Evolutionary conservation across 2,329 filamentous ascomycete genomes (phyloP).

Genomic region (Lecanosticta acicola): DNA sequence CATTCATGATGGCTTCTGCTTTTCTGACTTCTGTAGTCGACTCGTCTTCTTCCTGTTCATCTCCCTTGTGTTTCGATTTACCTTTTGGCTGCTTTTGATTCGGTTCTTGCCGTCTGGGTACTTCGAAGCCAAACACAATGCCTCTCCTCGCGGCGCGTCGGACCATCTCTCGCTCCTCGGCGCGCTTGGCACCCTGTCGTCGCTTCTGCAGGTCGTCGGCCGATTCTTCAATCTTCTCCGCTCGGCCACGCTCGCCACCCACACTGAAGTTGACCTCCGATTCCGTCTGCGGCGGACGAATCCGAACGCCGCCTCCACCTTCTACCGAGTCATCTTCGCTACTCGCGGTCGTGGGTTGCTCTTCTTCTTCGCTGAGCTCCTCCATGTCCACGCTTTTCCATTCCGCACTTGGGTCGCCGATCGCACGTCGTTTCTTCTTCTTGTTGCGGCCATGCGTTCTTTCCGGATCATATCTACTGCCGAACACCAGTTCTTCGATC

Average conservation of each 20-base stretch:
- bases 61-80: conserved; percentile 14
- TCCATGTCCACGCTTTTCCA: conserved; percentile 45
- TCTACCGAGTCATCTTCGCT: conserved; percentile 16
- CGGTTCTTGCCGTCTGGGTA: conserved; percentile 14
- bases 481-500: conserved; percentile 50
- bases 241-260: conserved; percentile 50
- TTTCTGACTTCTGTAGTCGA: conserved; percentile 34
- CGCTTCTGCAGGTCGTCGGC: conserved; percentile 48
- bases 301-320: conserved; percentile 15
- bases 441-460: conserved; percentile 43
- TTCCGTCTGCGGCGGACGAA: conserved; percentile 37
- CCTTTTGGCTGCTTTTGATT: conserved; percentile 15
- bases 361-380: conserved; percentile 13
- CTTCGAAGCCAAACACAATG: conserved; percentile 50
- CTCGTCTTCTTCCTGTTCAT: conserved; percentile 19
- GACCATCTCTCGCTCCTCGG: conserved; percentile 53
- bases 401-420: conserved; percentile 34
- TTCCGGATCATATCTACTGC: conserved; percentile 40
- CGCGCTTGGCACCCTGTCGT: conserved; percentile 44
- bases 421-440: conserved; percentile 41
- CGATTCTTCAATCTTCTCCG: conserved; percentile 49
- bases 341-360: conserved; percentile 1
- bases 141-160: conserved; percentile 57
- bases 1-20: conserved; percentile 56
- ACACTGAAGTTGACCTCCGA: conserved; percentile 54